Conservation (phyloP, 2,329 filamentous ascomycete species). For the Sphaerulina vaccinii region DNA sequence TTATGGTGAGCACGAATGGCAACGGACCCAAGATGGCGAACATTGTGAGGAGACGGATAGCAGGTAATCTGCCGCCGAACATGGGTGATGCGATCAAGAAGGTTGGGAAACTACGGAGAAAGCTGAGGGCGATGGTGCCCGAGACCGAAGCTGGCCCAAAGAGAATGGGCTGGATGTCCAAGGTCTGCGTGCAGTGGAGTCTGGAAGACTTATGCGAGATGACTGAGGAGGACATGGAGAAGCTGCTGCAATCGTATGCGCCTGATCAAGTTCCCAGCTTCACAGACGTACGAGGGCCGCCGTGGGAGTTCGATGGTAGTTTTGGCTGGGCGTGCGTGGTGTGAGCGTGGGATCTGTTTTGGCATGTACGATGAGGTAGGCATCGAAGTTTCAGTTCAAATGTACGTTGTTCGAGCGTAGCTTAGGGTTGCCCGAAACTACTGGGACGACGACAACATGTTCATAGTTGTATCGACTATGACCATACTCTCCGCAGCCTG, state of each 20-base stretch:
- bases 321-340: constrained; percentile 44
- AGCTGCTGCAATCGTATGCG: constrained; percentile 72
- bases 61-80: constrained; percentile 69
- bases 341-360: constrained; percentile 13
- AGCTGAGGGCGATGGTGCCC: constrained; percentile 75
- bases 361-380: too few relatives aligned
- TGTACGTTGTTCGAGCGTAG: too few relatives aligned
- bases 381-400: too few relatives aligned
- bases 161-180: constrained; percentile 94
- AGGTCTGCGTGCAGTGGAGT: constrained; percentile 81
- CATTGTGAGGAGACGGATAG: constrained; percentile 80
- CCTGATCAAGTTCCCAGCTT: constrained; percentile 46
- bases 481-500: too few relatives aligned
- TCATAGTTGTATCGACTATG: too few relatives aligned
- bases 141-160: constrained; percentile 71
- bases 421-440: too few relatives aligned
- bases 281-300: constrained; percentile 41
- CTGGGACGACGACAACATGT: too few relatives aligned
- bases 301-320: constrained; percentile 47
- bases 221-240: constrained; percentile 77
- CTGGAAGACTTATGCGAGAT: constrained; percentile 82
- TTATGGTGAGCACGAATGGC: constrained; percentile 98
- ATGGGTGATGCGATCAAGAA: constrained; percentile 82
- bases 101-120: constrained; percentile 76
- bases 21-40: constrained; percentile 91